Conservation (phyloP, 164 flowering plant species). For the Umbilicus rupestris region DNA sequence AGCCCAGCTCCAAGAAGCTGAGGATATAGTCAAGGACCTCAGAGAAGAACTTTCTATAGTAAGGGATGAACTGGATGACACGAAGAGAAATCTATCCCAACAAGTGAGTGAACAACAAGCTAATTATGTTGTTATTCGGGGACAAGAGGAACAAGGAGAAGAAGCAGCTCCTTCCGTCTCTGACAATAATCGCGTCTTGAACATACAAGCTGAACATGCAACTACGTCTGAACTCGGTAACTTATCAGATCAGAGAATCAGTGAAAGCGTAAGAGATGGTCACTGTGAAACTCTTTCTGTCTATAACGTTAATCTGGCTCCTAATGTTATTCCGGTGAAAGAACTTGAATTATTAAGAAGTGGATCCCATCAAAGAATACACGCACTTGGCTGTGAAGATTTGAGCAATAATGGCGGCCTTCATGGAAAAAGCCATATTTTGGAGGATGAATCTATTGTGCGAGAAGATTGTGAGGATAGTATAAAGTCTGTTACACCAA, state of each 20-base stretch:
- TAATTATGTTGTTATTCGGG: slow-evolving; percentile 15
- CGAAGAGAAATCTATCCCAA: slow-evolving; percentile 7
- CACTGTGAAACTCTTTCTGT: slow-evolving; percentile 17
- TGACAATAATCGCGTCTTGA: slow-evolving; percentile 10
- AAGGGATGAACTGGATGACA: slow-evolving; percentile 38
- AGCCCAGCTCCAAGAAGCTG: slow-evolving; percentile 80
- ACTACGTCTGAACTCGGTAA: slow-evolving; percentile 16
- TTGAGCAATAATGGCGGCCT: slow-evolving; percentile 28
- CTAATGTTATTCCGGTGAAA: slow-evolving; percentile 51
- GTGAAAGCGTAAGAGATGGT: slow-evolving; percentile 14
- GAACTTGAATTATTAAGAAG: slow-evolving; percentile 53
- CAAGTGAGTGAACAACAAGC: slow-evolving; percentile 17
- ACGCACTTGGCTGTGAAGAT: slow-evolving; percentile 46
- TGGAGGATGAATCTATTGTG: slow-evolving; percentile 12
- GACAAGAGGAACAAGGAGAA: slow-evolving; percentile 16
- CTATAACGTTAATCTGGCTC: slow-evolving; percentile 42
- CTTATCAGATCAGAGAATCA: slow-evolving; percentile 16
- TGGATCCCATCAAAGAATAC: slow-evolving; percentile 72
- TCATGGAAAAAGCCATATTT: slow-evolving; percentile 23
- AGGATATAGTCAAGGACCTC: slow-evolving; percentile 62
- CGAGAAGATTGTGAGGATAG: slow-evolving; percentile 23
- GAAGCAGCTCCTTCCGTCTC: slow-evolving; percentile 17
- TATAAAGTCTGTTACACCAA: slow-evolving; percentile 8
- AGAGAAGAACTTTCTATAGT: slow-evolving; percentile 49
- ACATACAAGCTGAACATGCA: slow-evolving; percentile 14